A percentile compares a stretch with the other conserved stretches of the same genome.
Evolutionary conservation across 768 basidiomycete genomes (phyloP).

Genomic region (Naganishia onofrii): DNA sequence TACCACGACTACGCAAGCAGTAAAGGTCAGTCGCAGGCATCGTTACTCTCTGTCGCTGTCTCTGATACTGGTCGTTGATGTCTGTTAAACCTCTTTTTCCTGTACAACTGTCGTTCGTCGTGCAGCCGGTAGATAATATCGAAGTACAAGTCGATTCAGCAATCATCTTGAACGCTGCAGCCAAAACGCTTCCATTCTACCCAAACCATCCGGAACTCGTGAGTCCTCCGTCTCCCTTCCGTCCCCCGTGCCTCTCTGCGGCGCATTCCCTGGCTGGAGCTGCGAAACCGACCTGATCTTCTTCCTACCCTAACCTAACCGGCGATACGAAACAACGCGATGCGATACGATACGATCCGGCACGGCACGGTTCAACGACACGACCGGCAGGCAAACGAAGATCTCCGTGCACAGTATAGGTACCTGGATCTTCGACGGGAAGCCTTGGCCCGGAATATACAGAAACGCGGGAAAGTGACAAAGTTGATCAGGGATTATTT

Average conservation of each 20-base stretch:
- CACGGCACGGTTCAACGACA: too few relatives aligned
- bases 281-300: too few relatives aligned
- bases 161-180: conserved; percentile 76
- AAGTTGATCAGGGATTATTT: conserved; percentile 71
- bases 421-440: conserved; percentile 83
- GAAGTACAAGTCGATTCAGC: conserved; percentile 73
- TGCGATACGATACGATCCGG: too few relatives aligned
- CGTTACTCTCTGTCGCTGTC: too few relatives aligned
- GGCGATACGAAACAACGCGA: too few relatives aligned
- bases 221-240: conserved; percentile 46
- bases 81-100: not conserved
- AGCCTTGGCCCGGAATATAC: conserved; percentile 71
- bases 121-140: conserved; percentile 49
- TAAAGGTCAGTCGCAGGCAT: too few relatives aligned
- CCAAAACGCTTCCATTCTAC: conserved; percentile 70
- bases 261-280: conserved; percentile 42
- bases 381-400: conserved; percentile 87
- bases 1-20: too few relatives aligned
- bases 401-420: conserved; percentile 77
- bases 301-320: too few relatives aligned
- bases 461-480: conserved; percentile 76
- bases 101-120: not conserved
- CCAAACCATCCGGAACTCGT: conserved; percentile 76
- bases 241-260: conserved; percentile 12
- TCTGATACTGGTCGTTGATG: too few relatives aligned